Base-by-base conservation (phyloP, 805 yeast species). In the Zygosaccharomyces kombuchaensis region DNA sequence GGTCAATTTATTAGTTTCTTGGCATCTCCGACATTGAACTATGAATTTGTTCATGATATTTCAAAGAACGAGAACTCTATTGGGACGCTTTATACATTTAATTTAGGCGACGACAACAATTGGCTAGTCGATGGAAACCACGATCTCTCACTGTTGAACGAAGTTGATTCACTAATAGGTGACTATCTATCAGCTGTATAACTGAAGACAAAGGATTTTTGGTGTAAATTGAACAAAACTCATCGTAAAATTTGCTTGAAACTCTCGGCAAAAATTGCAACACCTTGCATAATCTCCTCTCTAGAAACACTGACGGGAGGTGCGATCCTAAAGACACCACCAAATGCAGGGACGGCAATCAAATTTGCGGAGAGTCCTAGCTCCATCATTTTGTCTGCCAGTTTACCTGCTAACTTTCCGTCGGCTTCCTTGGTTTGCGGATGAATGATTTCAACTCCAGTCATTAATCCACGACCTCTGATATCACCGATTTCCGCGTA, bases 271-370 rank as follows among this genome's bases (percentile, higher is more conserved):
- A 38, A 38, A 17, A 53, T 52, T 6, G 34, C 29, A 12, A 54
- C 32, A 13, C 59, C 63, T 37, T 47, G 45, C 23, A 32, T 34
- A 37, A 58, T 49, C 36, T 56, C 62, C n/a, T 48, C 44, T 30
- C 48, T 50, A 4, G 59, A 52, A 13, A 60, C 47, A 6, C 60
- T 51, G 14, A 60, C 59, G 16, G 65, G 63, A 8, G 66, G 65
- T 2, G 66, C 65, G 49, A 55, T 53, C 45, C 59, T 49, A 22
- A 55, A 55, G 21, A 52, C 49, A 29, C 59, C 56, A 21, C 59
- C 57, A 40, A 51, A 55, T 9, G 54, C 39, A 16, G 49, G 47
- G 9, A 55, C 60, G 21, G 65, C 60, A 36, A 60, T 56, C 36
- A 60, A 40, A 34, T 60, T 61, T 7, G 65, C 66, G 10, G 60